A percentile compares a stretch with the other conserved stretches of the same genome.
These are phyloP conservation scores for Escallonia herrerae DNA, from an alignment of 129 eudicot genomes.

Conservation along the genomic window DNA sequence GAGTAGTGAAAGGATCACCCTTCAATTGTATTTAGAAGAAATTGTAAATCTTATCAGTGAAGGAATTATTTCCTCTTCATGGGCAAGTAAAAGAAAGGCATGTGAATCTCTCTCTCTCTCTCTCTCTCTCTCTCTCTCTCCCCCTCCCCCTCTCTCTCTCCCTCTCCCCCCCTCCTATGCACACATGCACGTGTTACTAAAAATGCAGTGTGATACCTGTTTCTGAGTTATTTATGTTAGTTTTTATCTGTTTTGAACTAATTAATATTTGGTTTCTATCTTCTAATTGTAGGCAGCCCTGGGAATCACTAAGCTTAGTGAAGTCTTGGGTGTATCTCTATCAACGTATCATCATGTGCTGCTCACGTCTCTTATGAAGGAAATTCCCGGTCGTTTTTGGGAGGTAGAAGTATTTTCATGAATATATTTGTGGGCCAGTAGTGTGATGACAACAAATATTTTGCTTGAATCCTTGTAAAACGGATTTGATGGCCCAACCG, in stretches of 20 bases:
- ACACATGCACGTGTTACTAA: constrained; percentile 1
- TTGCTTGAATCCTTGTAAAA: too few species aligned
- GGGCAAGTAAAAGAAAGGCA: constrained; percentile 89
- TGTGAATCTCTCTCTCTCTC: constrained; percentile 3
- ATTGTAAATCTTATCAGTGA: constrained; percentile 66
- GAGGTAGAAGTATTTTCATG: constrained; percentile 52
- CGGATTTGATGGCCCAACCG: background rate
- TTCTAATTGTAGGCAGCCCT: constrained; percentile 59
- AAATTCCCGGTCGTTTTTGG: constrained; percentile 96
- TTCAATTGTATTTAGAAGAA: constrained; percentile 76
- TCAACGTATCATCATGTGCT: constrained; percentile 59
- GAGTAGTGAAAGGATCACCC: constrained; percentile 85
- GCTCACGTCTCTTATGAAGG: constrained; percentile 77
- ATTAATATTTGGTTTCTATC: background rate
- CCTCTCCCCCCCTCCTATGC: too few species aligned
- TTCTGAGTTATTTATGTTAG: background rate
- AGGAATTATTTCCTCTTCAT: constrained; percentile 72
- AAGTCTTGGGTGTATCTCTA: constrained; percentile 69
- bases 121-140: too few species aligned
- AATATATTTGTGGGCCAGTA: background rate
- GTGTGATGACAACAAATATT: too few species aligned
- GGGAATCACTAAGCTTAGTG: constrained; percentile 80
- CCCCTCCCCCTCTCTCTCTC: too few species aligned
- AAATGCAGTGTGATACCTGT: background rate
- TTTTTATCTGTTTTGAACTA: background rate